phyloP scores from a whole-genome alignment of 192 early-diverging fungal genomes.

The Oehlia diaphana region DNA sequence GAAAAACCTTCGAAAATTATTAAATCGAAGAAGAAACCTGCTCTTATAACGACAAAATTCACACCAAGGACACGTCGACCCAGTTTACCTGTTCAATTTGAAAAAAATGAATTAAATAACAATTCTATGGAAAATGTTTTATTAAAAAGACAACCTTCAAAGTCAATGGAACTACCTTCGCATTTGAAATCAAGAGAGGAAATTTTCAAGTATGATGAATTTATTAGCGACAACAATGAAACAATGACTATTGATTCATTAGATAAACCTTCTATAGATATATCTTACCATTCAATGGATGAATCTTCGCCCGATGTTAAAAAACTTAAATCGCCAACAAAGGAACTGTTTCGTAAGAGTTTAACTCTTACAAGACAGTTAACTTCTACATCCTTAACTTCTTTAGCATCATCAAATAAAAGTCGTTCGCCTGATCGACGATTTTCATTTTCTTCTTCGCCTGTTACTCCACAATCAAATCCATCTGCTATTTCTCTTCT shows the following conservation, averaged over 20 bases:
- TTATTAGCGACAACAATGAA: neutral
- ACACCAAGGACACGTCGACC: neutral
- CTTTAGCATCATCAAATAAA: neutral
- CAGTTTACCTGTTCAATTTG: slow-evolving; percentile 3
- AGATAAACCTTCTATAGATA: slow-evolving; percentile 3
- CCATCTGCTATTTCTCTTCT: neutral
- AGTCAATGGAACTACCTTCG: neutral
- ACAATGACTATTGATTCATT: slow-evolving; percentile 1
- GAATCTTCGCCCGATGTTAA: slow-evolving; percentile 1
- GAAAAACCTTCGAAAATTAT: neutral
- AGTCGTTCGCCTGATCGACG: neutral
- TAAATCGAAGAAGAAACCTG: neutral
- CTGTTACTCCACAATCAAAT: neutral
- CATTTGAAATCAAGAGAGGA: slow-evolving; percentile 5
- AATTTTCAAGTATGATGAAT: neutral
- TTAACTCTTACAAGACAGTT: slow-evolving; percentile 6
- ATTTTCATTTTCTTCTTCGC: neutral
- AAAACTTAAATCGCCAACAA: neutral
- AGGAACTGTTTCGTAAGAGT: slow-evolving; percentile 9
- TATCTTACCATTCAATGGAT: neutral
- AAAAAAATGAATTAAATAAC: neutral
- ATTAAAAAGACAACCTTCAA: neutral
- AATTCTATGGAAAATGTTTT: neutral
- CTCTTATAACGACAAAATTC: neutral
- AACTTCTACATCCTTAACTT: neutral